Evolutionary conservation across 768 basidiomycete species (phyloP).

Genomic region (Hericium alpestre): DNA sequence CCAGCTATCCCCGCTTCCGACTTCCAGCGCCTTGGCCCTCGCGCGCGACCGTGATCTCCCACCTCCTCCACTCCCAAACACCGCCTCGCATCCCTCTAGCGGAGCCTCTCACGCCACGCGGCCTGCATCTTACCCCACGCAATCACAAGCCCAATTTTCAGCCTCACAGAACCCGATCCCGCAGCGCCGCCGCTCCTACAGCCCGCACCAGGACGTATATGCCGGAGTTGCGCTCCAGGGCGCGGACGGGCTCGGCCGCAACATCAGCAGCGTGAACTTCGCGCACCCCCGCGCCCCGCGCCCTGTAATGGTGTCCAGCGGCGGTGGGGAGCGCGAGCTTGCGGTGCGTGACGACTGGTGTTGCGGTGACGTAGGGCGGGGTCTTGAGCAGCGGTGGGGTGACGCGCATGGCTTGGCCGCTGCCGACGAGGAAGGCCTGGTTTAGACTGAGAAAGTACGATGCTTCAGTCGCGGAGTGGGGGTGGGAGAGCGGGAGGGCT

Average conservation of each 20-base stretch:
- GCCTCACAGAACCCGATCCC: too few species aligned
- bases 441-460: constrained; percentile 31
- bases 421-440: constrained; percentile 58
- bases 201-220: too few species aligned
- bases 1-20: not conserved
- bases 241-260: not conserved
- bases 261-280: not conserved
- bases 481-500: constrained; percentile 14
- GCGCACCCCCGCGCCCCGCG: not conserved
- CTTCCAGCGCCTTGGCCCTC: not conserved
- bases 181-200: too few species aligned
- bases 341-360: constrained; percentile 72
- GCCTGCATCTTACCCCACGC: too few species aligned
- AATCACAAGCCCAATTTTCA: too few species aligned
- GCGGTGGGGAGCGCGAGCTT: constrained; percentile 43
- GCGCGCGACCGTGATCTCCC: not conserved
- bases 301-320: not conserved
- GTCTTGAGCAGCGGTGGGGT: constrained; percentile 62
- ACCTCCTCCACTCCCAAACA: not conserved
- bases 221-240: not conserved
- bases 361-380: constrained; percentile 86
- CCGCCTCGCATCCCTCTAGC: not conserved
- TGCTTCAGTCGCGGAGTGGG: too few species aligned
- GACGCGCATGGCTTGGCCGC: constrained; percentile 44
- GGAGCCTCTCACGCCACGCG: not conserved